Base-by-base conservation (phyloP, 306 rosid species). In the Quercus cerris region DNA sequence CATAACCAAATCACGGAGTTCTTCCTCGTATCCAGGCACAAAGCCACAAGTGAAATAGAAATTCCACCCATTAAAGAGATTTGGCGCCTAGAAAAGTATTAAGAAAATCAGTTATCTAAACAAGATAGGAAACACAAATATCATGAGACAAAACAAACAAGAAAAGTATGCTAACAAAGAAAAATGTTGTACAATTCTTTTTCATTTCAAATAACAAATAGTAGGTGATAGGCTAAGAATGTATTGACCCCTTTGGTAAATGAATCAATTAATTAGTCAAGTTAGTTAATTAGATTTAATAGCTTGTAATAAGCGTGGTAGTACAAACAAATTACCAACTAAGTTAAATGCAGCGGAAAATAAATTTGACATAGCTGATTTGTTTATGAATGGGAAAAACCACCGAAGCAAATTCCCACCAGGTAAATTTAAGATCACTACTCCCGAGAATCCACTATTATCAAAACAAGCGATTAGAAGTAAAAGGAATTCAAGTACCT, bases 31-130 rank as follows among this genome's bases (percentile, higher is more conserved):
- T n/a, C 80, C 76, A 1, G 58, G 28, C 44, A 78, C 78, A 70
- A 91, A 96, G 71, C 91, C 97, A 31, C 97, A 97, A 74, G 90
- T 82, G 30, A 95, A 90, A 79, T 91, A 90, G 76, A 93, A 84
- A 38, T 41, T 85, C 51, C 91, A 86, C 82, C 93, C 97, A 62
- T 28, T 69, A 76, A 93, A 90, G 70, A 96, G 89, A 82, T 88
- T 93, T 52, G 94, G 90, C 59, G 75, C 97, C 97, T 93, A 80
- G 76, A 77, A 78, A 31, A 74, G 57, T 54, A 76, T 68, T n/a
- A 56, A 70, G 44, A 51, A 80, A 78, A 71, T 77, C 20, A 61
- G 76, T 64, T 57, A 52, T 12, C 49, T 38, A 25, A 63, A 62
- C 31, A 49, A 56, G 15, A 56, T n/a, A 56, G 46, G 13, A 20